phyloP scores from a whole-genome alignment of 2,329 filamentous ascomycete species.

The Blastomyces parvus region DNA sequence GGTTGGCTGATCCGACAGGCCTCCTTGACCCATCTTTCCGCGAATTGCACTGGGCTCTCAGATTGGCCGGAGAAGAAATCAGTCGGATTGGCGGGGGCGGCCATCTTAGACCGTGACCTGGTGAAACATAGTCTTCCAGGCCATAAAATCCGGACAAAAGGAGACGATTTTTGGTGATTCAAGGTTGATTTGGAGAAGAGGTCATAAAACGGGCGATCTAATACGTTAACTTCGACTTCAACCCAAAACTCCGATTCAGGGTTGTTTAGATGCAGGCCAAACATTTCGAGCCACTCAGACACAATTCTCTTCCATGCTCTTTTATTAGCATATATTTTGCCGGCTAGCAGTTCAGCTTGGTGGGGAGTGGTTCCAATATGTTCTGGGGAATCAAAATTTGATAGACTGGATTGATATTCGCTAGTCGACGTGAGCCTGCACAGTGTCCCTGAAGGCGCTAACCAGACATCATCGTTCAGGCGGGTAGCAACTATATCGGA shows the following conservation, averaged over 20 bases:
- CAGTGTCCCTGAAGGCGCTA: slow-evolving; percentile 28
- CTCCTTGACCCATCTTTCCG: slow-evolving; percentile 32
- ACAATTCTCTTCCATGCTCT: slow-evolving; percentile 31
- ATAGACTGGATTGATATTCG: slow-evolving; percentile 18
- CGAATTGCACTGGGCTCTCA: slow-evolving; percentile 36
- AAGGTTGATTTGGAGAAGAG: slow-evolving; percentile 15
- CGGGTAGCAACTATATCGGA: slow-evolving; percentile 16
- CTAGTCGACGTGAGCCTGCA: slow-evolving; percentile 13
- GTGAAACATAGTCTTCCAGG: slow-evolving; percentile 37
- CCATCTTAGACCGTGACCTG: slow-evolving; percentile 21
- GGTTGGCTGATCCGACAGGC: slow-evolving; percentile 20
- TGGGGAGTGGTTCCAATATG: not conserved
- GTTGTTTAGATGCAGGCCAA: slow-evolving; percentile 26
- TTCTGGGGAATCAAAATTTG: slow-evolving; percentile 19
- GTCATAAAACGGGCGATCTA: not conserved
- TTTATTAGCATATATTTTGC: slow-evolving; percentile 15
- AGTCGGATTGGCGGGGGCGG: slow-evolving; percentile 16
- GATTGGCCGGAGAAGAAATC: slow-evolving; percentile 16
- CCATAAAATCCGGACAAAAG: slow-evolving; percentile 37
- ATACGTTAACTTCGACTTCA: slow-evolving; percentile 30
- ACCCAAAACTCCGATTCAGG: slow-evolving; percentile 31
- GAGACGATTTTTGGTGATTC: slow-evolving; percentile 23
- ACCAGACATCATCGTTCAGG: slow-evolving; percentile 29
- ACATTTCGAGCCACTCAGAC: slow-evolving; percentile 29
- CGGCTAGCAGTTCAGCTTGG: not conserved